Percentiles rank a stretch among this genome's conserved stretches.
phyloP scores from a whole-genome alignment of 1,284 basidiomycete genomes.

The Fistulina hepatica region DNA sequence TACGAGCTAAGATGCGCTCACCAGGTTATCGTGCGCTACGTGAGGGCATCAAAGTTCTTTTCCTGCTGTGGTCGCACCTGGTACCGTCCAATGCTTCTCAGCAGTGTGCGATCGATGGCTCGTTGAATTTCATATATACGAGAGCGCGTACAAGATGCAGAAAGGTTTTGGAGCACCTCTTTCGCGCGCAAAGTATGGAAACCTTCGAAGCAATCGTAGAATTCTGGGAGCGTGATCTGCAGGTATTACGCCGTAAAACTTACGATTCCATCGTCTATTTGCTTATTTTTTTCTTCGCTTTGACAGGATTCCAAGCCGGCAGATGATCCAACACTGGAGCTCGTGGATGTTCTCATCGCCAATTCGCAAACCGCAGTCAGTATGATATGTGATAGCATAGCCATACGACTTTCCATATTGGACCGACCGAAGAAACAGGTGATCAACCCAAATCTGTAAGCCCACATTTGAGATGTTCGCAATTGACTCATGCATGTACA shows the following conservation, averaged over 20 bases:
- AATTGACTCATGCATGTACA: conserved; percentile 21
- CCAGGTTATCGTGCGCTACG: conserved; percentile 62
- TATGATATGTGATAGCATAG: conserved; percentile 81
- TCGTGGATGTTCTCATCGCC: conserved; percentile 75
- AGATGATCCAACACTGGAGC: conserved; percentile 60
- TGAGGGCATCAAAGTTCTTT: conserved; percentile 61
- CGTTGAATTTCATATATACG: conserved; percentile 51
- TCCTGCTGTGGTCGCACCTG: conserved; percentile 57
- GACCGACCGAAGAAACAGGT: conserved; percentile 48
- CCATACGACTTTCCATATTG: conserved; percentile 39
- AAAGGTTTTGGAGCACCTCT: conserved; percentile 78
- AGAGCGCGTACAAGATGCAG: conserved; percentile 59
- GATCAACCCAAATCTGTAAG: conserved; percentile 57
- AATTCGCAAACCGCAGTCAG: conserved; percentile 85
- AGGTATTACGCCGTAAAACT: conserved; percentile 29
- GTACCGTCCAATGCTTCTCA: conserved; percentile 33
- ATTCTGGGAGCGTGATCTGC: conserved; percentile 60
- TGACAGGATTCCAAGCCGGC: conserved; percentile 27
- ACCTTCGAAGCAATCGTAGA: conserved; percentile 76
- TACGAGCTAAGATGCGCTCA: conserved; percentile 41
- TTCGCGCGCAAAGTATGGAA: conserved; percentile 69
- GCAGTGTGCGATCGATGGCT: conserved; percentile 52
- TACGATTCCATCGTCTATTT: conserved; percentile 4
- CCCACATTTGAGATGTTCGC: conserved; percentile 2
- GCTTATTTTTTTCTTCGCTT: conserved; percentile 9